These are phyloP conservation scores for Dioszegia hungarica DNA, from an alignment of 768 basidiomycete genomes.

Conservation along the genomic window DNA sequence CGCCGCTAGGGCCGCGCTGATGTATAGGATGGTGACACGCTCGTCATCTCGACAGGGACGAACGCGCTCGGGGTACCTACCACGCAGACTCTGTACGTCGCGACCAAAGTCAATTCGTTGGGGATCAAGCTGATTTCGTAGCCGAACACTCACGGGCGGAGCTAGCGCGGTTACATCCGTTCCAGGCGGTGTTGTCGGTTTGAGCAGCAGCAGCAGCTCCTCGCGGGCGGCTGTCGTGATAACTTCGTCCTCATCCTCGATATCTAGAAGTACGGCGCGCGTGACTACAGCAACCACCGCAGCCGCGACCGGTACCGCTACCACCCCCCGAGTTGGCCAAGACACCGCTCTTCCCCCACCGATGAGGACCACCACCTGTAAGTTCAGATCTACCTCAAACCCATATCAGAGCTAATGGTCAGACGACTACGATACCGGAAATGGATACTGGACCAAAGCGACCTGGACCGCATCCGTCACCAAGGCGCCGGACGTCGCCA, in stretches of 20 bases:
- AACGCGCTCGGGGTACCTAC: constrained; percentile 20
- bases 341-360: constrained; percentile 8
- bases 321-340: constrained; percentile 8
- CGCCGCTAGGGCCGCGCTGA: not conserved
- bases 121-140: not conserved
- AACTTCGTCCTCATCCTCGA: not conserved
- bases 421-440: constrained; percentile 31
- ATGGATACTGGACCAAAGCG: constrained; percentile 28
- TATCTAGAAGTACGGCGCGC: constrained; percentile 6
- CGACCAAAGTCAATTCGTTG: not conserved
- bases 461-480: constrained; percentile 39
- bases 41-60: constrained; percentile 31
- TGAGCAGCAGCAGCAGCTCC: not conserved
- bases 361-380: constrained; percentile 30
- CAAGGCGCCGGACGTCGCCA: constrained; percentile 30
- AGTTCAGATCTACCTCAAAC: constrained; percentile 3
- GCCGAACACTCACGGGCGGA: not conserved
- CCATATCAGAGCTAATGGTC: not conserved
- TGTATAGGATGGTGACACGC: constrained; percentile 32
- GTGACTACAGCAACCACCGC: constrained; percentile 8
- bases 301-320: not conserved
- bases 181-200: too few species aligned
- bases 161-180: not conserved
- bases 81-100: constrained; percentile 22
- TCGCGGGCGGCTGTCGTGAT: not conserved